Conservation (phyloP, 2,329 filamentous ascomycete species). For the Venturia carpophila region DNA sequence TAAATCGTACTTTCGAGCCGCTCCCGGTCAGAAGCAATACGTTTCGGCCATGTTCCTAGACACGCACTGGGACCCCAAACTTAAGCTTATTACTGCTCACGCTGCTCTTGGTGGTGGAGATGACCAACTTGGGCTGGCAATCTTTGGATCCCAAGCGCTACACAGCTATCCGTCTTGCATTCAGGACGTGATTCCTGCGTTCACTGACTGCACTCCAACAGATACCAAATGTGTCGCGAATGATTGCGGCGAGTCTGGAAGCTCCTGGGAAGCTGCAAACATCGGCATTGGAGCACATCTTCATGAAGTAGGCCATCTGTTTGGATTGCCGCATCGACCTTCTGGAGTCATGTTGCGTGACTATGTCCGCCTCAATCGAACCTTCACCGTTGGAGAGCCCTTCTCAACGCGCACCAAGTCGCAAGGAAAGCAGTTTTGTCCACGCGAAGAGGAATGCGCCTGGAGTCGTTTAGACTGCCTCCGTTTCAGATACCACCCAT, state of each 20-base stretch:
- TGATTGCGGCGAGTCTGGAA: conserved; percentile 78
- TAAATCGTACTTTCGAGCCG: conserved; percentile 64
- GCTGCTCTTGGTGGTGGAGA: conserved; percentile 71
- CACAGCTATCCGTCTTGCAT: conserved; percentile 85
- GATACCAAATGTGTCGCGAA: conserved; percentile 75
- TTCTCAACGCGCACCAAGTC: conserved; percentile 82
- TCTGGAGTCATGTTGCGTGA: conserved; percentile 88
- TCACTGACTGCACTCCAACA: conserved; percentile 83
- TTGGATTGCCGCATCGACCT: conserved; percentile 85
- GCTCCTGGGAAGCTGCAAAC: conserved; percentile 91
- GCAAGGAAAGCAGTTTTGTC: conserved; percentile 64
- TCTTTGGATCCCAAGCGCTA: conserved; percentile 87
- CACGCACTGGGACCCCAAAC: conserved; percentile 71
- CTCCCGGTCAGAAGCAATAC: conserved; percentile 74
- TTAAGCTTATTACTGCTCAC: conserved; percentile 65
- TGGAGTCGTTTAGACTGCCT: conserved; percentile 89
- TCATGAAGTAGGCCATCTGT: conserved; percentile 82
- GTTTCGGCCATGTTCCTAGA: conserved; percentile 84
- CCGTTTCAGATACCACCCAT: conserved; percentile 82
- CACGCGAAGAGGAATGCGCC: conserved; percentile 72
- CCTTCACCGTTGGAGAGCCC: conserved; percentile 72
- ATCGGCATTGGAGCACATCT: conserved; percentile 89
- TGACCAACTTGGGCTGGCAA: conserved; percentile 57
- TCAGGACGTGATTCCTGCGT: conserved; percentile 83
- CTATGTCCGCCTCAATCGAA: conserved; percentile 75